Evolutionary conservation across 352 stramenopile species (phyloP), one percentile per base, ranked within the genome.

Genomic region (Phytophthora tentaculata): DNA sequence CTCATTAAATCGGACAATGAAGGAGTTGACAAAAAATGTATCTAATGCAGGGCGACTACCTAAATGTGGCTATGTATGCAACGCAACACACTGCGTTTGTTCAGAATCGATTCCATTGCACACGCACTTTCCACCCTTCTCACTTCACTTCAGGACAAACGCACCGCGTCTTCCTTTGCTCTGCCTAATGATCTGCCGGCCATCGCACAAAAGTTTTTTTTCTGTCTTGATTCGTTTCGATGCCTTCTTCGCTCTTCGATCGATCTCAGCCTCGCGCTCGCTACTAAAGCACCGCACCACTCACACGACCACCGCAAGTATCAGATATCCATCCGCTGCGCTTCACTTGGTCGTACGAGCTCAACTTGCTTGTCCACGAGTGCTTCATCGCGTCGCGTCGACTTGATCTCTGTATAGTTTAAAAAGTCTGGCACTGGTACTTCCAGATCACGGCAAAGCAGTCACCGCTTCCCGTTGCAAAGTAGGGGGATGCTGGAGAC

Each of bases 391-490:
- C 65, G 43, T 72, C 66, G 57, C 70, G 66, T 67, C 54, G 67
- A 71, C 61, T 68, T 23, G 45, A 69, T 35, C 73, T 60, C 51
- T 78, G 67, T 77, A 84, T 86, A 84, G 76, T 77, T 90, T 95
- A 96, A 88, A 95, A 92, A 65, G 84, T 88, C 77, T 94, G 83
- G 72, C 77, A 90, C 71, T 91, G 83, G 79, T 94, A 96, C 60
- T 96, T 96, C 88, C 88, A 96, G 63, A 94, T 79, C 26, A 92
- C 87, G 51, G 86, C 84, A 75, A 93, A 90, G 73, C 84, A 94
- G 69, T 96, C 88, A 12, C 88, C 86, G 52, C 85, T 94, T 47
- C 86, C 88, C 26, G 88, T 96, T 48, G 86, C 88, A 64, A 96
- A 96, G 79, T 94, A 94, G 20, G 88, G 86, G 44, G 86, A 92